Evolutionary conservation across 257 asterid genomes (phyloP).

Genomic region (Nicotiana benthamiana): DNA sequence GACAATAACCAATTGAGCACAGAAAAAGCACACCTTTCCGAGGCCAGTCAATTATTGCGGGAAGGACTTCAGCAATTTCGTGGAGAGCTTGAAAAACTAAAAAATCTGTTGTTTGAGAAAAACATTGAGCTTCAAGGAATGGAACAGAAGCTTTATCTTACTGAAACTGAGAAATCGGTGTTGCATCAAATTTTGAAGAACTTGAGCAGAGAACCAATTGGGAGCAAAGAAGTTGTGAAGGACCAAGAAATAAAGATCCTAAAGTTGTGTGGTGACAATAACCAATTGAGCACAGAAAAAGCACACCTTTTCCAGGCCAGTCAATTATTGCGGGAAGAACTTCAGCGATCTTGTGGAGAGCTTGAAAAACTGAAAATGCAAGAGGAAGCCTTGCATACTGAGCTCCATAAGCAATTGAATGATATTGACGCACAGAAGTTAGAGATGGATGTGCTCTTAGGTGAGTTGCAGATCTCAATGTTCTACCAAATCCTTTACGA

Average conservation of each 20-base stretch:
- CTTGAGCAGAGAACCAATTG: constrained; percentile 25
- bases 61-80: constrained; percentile 31
- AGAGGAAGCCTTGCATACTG: constrained; percentile 37
- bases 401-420: constrained; percentile 36
- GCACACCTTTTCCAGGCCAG: constrained; percentile 28
- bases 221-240: constrained; percentile 25
- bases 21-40: constrained; percentile 34
- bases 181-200: constrained; percentile 30
- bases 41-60: constrained; percentile 29
- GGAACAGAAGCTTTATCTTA: constrained; percentile 32
- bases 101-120: constrained; percentile 31
- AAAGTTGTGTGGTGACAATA: constrained; percentile 33
- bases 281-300: constrained; percentile 35
- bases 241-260: constrained; percentile 35
- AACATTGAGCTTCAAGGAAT: constrained; percentile 36
- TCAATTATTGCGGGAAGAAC: constrained; percentile 30
- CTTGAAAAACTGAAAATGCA: constrained; percentile 28
- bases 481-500: constrained; percentile 51
- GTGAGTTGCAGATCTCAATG: constrained; percentile 52
- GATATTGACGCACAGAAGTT: constrained; percentile 54
- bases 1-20: constrained; percentile 32
- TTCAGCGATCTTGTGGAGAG: constrained; percentile 33
- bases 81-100: constrained; percentile 30
- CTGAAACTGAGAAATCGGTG: constrained; percentile 37
- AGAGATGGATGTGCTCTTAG: constrained; percentile 37